Evolutionary conservation across 2,329 filamentous ascomycete genomes (phyloP).

Genomic region (Monosporascus sp.): DNA sequence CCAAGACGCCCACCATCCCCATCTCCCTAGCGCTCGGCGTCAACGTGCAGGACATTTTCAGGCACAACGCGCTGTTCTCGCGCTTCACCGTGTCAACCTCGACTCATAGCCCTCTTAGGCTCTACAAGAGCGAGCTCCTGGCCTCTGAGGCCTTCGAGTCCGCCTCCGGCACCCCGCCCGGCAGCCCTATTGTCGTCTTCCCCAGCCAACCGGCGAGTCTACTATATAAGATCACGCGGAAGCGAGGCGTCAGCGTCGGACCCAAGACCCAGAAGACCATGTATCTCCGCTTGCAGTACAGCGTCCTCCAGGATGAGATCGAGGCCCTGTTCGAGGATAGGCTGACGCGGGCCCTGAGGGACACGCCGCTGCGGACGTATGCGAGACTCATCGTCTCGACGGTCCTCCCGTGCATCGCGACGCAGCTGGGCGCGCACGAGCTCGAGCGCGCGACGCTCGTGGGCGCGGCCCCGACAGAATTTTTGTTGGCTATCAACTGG

Average conservation of each 20-base stretch:
- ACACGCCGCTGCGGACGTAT: constrained; percentile 40
- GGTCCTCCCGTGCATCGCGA: constrained; percentile 39
- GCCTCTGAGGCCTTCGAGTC: constrained; percentile 66
- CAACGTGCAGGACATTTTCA: constrained; percentile 95
- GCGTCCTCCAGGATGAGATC: constrained; percentile 71
- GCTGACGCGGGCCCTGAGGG: constrained; percentile 34
- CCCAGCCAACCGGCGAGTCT: constrained; percentile 76
- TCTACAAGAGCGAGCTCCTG: constrained; percentile 66
- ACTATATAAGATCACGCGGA: constrained; percentile 70
- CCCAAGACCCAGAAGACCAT: constrained; percentile 43
- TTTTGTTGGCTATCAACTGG: constrained; percentile 44
- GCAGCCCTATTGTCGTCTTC: constrained; percentile 60
- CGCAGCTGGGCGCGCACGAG: constrained; percentile 42
- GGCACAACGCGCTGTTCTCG: constrained; percentile 74
- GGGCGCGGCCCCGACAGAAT: constrained; percentile 43
- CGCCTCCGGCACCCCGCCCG: constrained; percentile 50
- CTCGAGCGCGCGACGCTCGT: constrained; percentile 53
- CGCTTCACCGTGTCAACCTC: constrained; percentile 87
- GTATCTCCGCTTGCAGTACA: constrained; percentile 69
- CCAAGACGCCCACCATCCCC: constrained; percentile 57
- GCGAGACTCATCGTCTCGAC: constrained; percentile 40
- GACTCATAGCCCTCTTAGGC: constrained; percentile 65
- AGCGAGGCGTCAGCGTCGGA: constrained; percentile 22
- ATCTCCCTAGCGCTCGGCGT: constrained; percentile 82
- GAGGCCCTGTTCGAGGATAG: constrained; percentile 41